Percentiles rank a stretch among this genome's conserved stretches.
These are phyloP conservation scores for Didymella glomerata DNA, from an alignment of 2,329 filamentous ascomycete species.

Conservation along the genomic window DNA sequence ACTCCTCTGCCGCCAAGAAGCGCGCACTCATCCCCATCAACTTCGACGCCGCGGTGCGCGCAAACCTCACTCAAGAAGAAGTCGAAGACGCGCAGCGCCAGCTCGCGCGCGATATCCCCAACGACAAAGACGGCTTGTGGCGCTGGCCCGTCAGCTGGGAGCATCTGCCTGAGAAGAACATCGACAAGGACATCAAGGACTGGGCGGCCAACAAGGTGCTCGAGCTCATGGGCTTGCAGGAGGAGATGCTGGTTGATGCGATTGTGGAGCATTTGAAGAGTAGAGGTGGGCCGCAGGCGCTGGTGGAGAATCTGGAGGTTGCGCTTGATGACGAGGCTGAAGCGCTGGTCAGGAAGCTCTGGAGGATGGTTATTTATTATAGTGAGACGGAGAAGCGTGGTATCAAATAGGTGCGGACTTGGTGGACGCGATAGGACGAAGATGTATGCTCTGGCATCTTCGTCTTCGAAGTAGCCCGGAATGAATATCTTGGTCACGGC, in stretches of 20 bases:
- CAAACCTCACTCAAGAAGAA: constrained; percentile 81
- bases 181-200: constrained; percentile 86
- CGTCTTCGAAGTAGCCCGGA: too few relatives aligned
- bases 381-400: constrained; percentile 93
- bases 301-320: constrained; percentile 85
- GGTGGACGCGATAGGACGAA: constrained; percentile 10
- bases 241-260: constrained; percentile 92
- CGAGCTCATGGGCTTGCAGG: constrained; percentile 94
- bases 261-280: constrained; percentile 86
- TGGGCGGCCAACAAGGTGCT: constrained; percentile 99
- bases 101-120: constrained; percentile 88
- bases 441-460: too few relatives aligned
- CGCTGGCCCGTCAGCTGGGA: constrained; percentile 94
- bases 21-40: constrained; percentile 69
- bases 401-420: constrained; percentile 55
- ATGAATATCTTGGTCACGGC: too few relatives aligned
- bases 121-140: constrained; percentile 86
- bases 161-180: constrained; percentile 79
- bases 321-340: constrained; percentile 95
- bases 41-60: constrained; percentile 55
- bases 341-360: constrained; percentile 92
- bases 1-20: constrained; percentile 72
- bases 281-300: constrained; percentile 75
- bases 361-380: constrained; percentile 98
- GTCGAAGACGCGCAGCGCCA: constrained; percentile 80